Percentiles rank a stretch among this genome's conserved stretches.
phyloP scores from a whole-genome alignment of 768 basidiomycete species.

The Pisolithus microcarpus region DNA sequence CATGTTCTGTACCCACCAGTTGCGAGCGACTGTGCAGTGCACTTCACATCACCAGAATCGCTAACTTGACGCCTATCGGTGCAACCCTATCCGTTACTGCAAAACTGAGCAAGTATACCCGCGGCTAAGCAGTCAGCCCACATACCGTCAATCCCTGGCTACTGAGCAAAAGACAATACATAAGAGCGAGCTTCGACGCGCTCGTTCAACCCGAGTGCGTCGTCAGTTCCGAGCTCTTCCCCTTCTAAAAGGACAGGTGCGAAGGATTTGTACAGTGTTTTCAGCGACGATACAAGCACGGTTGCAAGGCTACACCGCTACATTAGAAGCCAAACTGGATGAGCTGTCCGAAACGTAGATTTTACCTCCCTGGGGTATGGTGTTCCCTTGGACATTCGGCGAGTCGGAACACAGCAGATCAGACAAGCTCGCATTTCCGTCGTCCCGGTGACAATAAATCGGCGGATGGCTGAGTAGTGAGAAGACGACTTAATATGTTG shows the following conservation, averaged over 20 bases:
- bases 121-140: background rate
- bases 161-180: slow-evolving; percentile 35
- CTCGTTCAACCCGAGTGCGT: slow-evolving; percentile 6
- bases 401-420: slow-evolving; percentile 15
- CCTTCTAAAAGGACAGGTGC: slow-evolving; percentile 4
- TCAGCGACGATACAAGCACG: slow-evolving; percentile 8
- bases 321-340: no score
- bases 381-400: slow-evolving; percentile 12
- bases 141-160: slow-evolving; percentile 29
- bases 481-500: slow-evolving; percentile 8
- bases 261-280: slow-evolving; percentile 12
- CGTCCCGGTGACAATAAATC: slow-evolving; percentile 9
- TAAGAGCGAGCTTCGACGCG: slow-evolving; percentile 34
- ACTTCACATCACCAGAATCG: no score
- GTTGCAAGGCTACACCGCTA: slow-evolving; percentile 8
- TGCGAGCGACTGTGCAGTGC: no score
- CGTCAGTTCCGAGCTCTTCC: background rate
- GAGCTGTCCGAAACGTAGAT: no score
- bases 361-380: slow-evolving; percentile 18
- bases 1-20: no score
- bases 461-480: slow-evolving; percentile 15
- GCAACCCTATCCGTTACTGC: no score
- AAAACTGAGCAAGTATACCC: background rate
- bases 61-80: no score
- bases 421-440: slow-evolving; percentile 15